phyloP scores from a whole-genome alignment of 768 basidiomycete species.

The Chalciporus piperatus region DNA sequence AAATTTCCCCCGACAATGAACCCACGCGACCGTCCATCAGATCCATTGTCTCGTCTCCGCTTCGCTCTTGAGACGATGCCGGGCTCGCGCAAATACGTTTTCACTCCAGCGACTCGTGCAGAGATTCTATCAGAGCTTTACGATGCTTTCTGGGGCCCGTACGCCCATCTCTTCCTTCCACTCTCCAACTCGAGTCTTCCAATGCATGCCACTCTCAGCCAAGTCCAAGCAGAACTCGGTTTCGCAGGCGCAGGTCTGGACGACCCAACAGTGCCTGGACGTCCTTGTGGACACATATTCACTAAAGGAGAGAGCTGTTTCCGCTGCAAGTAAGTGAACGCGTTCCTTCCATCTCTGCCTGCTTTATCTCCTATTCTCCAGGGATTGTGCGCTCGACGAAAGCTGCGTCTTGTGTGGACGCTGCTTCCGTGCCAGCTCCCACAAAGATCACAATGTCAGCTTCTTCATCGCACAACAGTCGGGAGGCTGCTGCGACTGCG shows the following conservation, averaged over 20 bases:
- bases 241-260: slow-evolving; percentile 60
- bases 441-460: slow-evolving; percentile 84
- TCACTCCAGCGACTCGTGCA: slow-evolving; percentile 69
- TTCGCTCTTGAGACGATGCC: slow-evolving; percentile 82
- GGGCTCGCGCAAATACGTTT: slow-evolving; percentile 71
- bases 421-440: slow-evolving; percentile 89
- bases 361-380: slow-evolving; percentile 30
- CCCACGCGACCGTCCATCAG: slow-evolving; percentile 52
- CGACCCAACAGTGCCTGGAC: slow-evolving; percentile 60
- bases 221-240: slow-evolving; percentile 59
- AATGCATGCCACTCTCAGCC: slow-evolving; percentile 60
- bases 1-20: slow-evolving; percentile 55
- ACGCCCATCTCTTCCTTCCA: slow-evolving; percentile 70
- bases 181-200: slow-evolving; percentile 61
- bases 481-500: slow-evolving; percentile 94
- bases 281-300: slow-evolving; percentile 82
- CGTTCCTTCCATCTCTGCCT: not conserved
- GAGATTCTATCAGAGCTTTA: slow-evolving; percentile 83
- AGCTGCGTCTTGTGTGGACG: slow-evolving; percentile 86
- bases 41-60: slow-evolving; percentile 69
- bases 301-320: slow-evolving; percentile 91
- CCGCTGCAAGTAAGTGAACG: slow-evolving; percentile 77
- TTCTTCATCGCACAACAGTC: slow-evolving; percentile 93
- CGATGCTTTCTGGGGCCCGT: slow-evolving; percentile 77
- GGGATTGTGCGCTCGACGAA: slow-evolving; percentile 89